Conservation (phyloP, 169 alveolate species). For the Besnoitia besnoiti region DNA sequence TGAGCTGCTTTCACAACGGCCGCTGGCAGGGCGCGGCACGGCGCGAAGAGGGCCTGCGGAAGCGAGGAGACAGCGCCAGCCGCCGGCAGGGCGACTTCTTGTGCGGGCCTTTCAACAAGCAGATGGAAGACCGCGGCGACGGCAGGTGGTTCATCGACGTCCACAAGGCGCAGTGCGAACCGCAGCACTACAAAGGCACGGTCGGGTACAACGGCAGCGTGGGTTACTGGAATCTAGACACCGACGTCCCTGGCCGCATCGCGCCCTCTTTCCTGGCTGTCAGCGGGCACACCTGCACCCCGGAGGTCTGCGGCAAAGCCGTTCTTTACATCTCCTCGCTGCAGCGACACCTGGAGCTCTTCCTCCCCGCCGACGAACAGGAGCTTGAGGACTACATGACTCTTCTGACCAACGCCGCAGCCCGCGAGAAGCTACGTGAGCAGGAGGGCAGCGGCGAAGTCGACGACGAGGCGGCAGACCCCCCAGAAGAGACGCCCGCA, state of each 20-base stretch:
- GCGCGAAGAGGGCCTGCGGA: conserved; percentile 27
- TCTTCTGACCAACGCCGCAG: neutral
- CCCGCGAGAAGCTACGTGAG: neutral
- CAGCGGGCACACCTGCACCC: conserved; percentile 16
- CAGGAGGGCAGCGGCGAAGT: neutral
- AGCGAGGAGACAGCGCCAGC: conserved; percentile 21
- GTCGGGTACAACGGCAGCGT: conserved; percentile 5
- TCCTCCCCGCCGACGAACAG: conserved; percentile 29
- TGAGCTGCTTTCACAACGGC: conserved; percentile 31
- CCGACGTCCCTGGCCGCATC: conserved; percentile 4
- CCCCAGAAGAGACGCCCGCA: neutral
- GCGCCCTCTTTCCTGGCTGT: conserved; percentile 31
- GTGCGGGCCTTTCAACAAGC: conserved; percentile 25
- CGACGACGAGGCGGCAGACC: neutral
- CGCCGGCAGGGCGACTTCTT: conserved; percentile 10
- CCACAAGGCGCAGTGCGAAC: conserved; percentile 9
- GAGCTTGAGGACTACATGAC: conserved; percentile 10
- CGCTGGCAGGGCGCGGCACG: conserved; percentile 40
- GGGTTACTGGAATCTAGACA: conserved; percentile 37
- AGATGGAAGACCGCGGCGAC: neutral
- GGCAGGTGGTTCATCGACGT: conserved; percentile 47
- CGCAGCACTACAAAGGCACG: conserved; percentile 45
- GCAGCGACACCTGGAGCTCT: conserved; percentile 30
- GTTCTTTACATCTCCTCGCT: conserved; percentile 20
- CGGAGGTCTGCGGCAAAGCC: conserved; percentile 5